A percentile compares a stretch with the other conserved stretches of the same genome.
Conservation (phyloP, 352 stramenopile genomes). For the Phytopythium aichiense region DNA sequence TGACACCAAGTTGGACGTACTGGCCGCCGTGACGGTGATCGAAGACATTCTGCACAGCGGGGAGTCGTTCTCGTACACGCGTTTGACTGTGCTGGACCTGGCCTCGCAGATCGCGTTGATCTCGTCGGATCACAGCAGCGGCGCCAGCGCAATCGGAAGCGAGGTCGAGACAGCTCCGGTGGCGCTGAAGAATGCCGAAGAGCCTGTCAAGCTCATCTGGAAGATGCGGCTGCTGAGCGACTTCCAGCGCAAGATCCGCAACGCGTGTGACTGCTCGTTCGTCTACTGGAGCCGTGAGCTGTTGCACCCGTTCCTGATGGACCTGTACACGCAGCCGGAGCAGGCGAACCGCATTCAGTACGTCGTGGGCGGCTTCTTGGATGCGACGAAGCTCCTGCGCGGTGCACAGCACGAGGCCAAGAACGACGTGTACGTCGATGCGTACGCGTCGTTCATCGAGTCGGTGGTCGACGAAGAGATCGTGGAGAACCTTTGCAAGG, state of each 20-base stretch:
- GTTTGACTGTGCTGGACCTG: slow-evolving; percentile 75
- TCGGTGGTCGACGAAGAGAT: slow-evolving; percentile 85
- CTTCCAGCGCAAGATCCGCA: slow-evolving; percentile 85
- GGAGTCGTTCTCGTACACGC: slow-evolving; percentile 84
- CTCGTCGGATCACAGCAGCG: slow-evolving; percentile 39
- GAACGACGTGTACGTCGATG: slow-evolving; percentile 60
- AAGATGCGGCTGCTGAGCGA: slow-evolving; percentile 84
- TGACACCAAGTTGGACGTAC: slow-evolving; percentile 82
- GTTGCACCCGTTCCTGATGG: slow-evolving; percentile 78
- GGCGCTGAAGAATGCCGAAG: slow-evolving; percentile 59
- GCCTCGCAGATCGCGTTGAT: slow-evolving; percentile 80
- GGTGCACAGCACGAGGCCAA: slow-evolving; percentile 74
- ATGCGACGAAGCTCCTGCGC: slow-evolving; percentile 70
- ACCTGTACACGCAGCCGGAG: slow-evolving; percentile 78
- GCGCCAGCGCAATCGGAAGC: slow-evolving; percentile 18
- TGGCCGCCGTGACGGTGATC: slow-evolving; percentile 79
- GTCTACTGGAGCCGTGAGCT: slow-evolving; percentile 93
- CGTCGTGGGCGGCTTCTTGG: slow-evolving; percentile 72
- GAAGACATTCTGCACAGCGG: slow-evolving; percentile 81
- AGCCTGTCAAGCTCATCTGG: slow-evolving; percentile 79
- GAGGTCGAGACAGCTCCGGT: slow-evolving; percentile 35
- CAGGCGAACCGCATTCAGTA: slow-evolving; percentile 85
- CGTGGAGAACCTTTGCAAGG: slow-evolving; percentile 86
- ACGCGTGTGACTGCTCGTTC: slow-evolving; percentile 90
- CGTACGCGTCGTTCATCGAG: slow-evolving; percentile 79